Percentiles rank a stretch among this genome's conserved stretches.
Conservation (phyloP, 2,329 filamentous ascomycete genomes). For the Amauroascus niger region DNA sequence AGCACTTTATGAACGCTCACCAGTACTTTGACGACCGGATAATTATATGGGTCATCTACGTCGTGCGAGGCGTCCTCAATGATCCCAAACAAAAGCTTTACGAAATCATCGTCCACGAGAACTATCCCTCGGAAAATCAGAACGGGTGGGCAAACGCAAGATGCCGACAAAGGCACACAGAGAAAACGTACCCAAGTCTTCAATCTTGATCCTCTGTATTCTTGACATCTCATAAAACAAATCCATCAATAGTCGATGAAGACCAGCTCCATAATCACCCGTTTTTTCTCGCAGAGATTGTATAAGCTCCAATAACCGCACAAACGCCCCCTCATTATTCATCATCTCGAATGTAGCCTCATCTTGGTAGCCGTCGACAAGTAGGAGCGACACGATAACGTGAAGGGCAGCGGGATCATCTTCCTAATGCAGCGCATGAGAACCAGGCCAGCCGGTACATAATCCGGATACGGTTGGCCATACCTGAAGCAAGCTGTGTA, state of each 20-base stretch:
- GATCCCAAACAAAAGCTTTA: constrained; percentile 72
- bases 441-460: not conserved
- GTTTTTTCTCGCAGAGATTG: constrained; percentile 49
- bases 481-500: constrained; percentile 73
- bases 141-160: not conserved
- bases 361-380: constrained; percentile 73
- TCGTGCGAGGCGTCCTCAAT: constrained; percentile 84
- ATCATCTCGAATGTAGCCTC: constrained; percentile 76
- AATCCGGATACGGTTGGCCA: no score
- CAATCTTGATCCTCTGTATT: constrained; percentile 66
- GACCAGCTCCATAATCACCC: constrained; percentile 44
- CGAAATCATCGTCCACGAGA: constrained; percentile 62
- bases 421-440: constrained; percentile 50
- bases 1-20: constrained; percentile 38
- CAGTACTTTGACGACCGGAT: constrained; percentile 84
- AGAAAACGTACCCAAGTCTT: constrained; percentile 63
- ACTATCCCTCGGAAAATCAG: not conserved
- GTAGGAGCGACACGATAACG: constrained; percentile 69
- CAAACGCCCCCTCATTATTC: constrained; percentile 76
- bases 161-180: not conserved
- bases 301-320: constrained; percentile 72
- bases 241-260: constrained; percentile 76
- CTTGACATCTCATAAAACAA: constrained; percentile 94
- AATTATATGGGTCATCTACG: constrained; percentile 86
- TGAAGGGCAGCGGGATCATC: constrained; percentile 73